Percentiles rank a stretch among this genome's conserved stretches.
Evolutionary conservation across 1,139 yeast genomes (phyloP).

Genomic region (Trichomonascaceae sp.): DNA sequence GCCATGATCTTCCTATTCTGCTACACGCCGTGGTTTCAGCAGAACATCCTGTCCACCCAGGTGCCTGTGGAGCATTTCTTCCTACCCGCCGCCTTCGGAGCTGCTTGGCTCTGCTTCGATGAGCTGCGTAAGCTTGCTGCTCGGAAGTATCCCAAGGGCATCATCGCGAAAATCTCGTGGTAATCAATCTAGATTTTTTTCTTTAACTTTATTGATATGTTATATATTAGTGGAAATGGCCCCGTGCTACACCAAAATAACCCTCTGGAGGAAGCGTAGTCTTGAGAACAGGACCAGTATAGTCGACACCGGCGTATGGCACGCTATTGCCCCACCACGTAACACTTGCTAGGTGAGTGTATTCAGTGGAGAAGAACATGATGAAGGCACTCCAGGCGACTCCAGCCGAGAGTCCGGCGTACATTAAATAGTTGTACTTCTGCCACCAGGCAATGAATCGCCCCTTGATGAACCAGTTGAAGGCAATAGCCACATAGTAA

Average conservation of each 20-base stretch:
- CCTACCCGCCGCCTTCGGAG: slow-evolving; percentile 36
- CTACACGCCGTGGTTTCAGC: slow-evolving; percentile 34
- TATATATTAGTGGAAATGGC: slow-evolving; percentile 1
- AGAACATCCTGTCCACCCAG: slow-evolving; percentile 27
- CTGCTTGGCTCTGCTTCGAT: slow-evolving; percentile 29
- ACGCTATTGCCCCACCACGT: slow-evolving; percentile 53
- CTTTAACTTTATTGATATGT: neutral
- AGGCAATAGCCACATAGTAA: slow-evolving; percentile 35
- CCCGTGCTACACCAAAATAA: slow-evolving; percentile 32
- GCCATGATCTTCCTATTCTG: slow-evolving; percentile 35
- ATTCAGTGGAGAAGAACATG: slow-evolving; percentile 44
- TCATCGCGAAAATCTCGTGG: slow-evolving; percentile 12
- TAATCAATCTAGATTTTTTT: slow-evolving; percentile 2
- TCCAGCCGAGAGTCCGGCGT: slow-evolving; percentile 47
- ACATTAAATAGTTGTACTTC: slow-evolving; percentile 40
- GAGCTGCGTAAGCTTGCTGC: slow-evolving; percentile 31
- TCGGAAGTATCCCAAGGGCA: slow-evolving; percentile 18
- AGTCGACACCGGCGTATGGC: slow-evolving; percentile 33
- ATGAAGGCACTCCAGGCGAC: slow-evolving; percentile 24
- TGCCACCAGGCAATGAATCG: slow-evolving; percentile 35
- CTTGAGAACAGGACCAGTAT: slow-evolving; percentile 29
- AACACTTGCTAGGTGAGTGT: slow-evolving; percentile 20
- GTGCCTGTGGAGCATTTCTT: slow-evolving; percentile 39
- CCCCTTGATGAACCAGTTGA: slow-evolving; percentile 40
- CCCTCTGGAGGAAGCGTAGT: slow-evolving; percentile 28